phyloP scores from a whole-genome alignment of 2,329 filamentous ascomycete genomes.

The Hymenoscyphus repandus region DNA sequence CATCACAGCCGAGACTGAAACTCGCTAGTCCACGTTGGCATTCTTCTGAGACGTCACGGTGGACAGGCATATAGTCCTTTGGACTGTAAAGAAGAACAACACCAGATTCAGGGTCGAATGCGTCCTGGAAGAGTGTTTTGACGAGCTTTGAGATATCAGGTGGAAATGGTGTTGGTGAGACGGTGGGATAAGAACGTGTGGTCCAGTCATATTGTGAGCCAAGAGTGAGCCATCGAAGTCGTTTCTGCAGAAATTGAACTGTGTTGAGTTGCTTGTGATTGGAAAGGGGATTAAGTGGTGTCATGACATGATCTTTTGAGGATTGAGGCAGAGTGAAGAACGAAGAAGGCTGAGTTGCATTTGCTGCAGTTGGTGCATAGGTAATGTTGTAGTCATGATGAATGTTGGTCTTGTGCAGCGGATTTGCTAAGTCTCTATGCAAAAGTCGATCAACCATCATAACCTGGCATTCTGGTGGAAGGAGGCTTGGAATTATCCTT shows the following conservation, averaged over 20 bases:
- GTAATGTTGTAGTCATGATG: conserved; percentile 72
- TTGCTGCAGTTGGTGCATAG: conserved; percentile 39
- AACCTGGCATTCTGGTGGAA: conserved; percentile 67
- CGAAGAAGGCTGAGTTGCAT: conserved; percentile 32
- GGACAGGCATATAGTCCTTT: conserved; percentile 85
- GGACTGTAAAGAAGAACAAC: conserved; percentile 91
- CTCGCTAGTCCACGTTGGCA: conserved; percentile 75
- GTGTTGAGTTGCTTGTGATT: conserved; percentile 71
- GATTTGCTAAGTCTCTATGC: conserved; percentile 70
- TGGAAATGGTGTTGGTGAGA: conserved; percentile 66
- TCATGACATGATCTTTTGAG: conserved; percentile 55
- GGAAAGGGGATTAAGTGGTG: conserved; percentile 49
- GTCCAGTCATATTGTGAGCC: conserved; percentile 97
- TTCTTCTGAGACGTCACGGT: conserved; percentile 87
- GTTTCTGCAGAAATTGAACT: conserved; percentile 68
- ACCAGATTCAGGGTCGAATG: conserved; percentile 74
- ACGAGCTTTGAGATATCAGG: conserved; percentile 65
- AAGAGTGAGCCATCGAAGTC: conserved; percentile 87
- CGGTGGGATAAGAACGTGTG: conserved; percentile 68
- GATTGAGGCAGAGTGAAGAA: conserved; percentile 51
- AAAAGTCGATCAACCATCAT: conserved; percentile 67
- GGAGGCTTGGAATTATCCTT: conserved; percentile 67
- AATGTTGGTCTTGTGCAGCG: conserved; percentile 77
- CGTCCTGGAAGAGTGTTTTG: conserved; percentile 61
- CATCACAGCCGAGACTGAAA: conserved; percentile 84